phyloP scores from a whole-genome alignment of 805 yeast species.

The Scheffersomyces spartinae region DNA sequence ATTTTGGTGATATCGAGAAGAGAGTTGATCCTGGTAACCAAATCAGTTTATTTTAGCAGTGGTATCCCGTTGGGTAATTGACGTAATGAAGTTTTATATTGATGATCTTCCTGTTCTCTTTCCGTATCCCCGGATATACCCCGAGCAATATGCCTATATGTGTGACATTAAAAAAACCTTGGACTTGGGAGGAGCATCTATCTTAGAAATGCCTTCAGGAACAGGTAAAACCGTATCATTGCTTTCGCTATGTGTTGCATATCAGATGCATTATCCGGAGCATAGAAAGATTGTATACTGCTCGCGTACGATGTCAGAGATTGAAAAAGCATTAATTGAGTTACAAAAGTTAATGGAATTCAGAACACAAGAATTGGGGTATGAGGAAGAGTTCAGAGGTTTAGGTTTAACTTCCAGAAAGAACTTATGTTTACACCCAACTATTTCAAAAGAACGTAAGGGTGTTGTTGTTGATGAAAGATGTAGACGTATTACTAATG shows the following conservation, averaged over 20 bases:
- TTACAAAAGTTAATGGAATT: constrained; percentile 79
- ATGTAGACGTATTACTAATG: constrained; percentile 91
- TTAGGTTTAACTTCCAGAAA: constrained; percentile 91
- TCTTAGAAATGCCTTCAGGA: constrained; percentile 98
- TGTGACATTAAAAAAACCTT: constrained; percentile 85
- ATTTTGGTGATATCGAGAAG: no score
- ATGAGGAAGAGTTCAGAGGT: constrained; percentile 84
- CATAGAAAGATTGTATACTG: constrained; percentile 91
- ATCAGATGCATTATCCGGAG: constrained; percentile 91
- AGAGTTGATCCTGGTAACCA: no score
- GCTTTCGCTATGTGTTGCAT: constrained; percentile 84
- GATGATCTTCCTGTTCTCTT: constrained; percentile 93
- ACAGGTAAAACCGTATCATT: constrained; percentile 95
- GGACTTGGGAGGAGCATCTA: constrained; percentile 95
- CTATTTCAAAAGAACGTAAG: constrained; percentile 74
- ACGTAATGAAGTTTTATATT: constrained; percentile 60
- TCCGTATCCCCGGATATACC: constrained; percentile 94
- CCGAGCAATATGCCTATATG: constrained; percentile 98
- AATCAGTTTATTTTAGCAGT: no score
- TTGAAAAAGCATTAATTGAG: constrained; percentile 93
- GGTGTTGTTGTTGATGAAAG: constrained; percentile 93
- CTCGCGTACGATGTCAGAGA: constrained; percentile 99
- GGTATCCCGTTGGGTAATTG: no score
- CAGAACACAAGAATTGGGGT: constrained; percentile 74
- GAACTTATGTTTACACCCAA: constrained; percentile 85